A percentile compares a stretch with the other conserved stretches of the same genome.
phyloP scores from a whole-genome alignment of 441 rosid species.

The Eutrema salsugineum region DNA sequence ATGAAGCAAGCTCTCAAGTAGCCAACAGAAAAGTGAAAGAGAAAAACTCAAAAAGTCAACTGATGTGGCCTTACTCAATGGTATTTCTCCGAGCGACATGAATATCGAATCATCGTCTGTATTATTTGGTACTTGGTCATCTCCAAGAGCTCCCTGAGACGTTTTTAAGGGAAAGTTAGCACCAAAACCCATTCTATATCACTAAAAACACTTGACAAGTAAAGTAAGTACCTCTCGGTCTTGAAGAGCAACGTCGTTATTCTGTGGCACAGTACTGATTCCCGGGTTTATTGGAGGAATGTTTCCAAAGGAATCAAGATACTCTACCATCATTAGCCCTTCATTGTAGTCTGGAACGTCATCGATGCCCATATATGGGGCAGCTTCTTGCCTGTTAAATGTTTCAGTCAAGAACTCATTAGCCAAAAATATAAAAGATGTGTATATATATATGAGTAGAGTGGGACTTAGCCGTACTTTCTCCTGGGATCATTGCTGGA shows the following conservation, averaged over 20 bases:
- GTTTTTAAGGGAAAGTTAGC: background rate
- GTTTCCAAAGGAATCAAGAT: slow-evolving; percentile 51
- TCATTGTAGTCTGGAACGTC: slow-evolving; percentile 70
- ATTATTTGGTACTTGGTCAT: slow-evolving; percentile 30
- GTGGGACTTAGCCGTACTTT: slow-evolving; percentile 46
- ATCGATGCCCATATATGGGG: slow-evolving; percentile 44
- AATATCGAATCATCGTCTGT: slow-evolving; percentile 79
- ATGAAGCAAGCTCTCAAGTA: slow-evolving; percentile 16
- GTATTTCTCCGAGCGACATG: slow-evolving; percentile 97
- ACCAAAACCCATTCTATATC: background rate
- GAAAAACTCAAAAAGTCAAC: slow-evolving; percentile 25
- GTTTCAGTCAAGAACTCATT: slow-evolving; percentile 9
- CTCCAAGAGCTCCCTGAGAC: slow-evolving; percentile 73
- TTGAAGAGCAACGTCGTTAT: slow-evolving; percentile 50
- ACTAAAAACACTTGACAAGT: slow-evolving; percentile 7
- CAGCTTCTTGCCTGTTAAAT: slow-evolving; percentile 52
- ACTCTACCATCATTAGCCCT: slow-evolving; percentile 70
- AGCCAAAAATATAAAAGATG: background rate
- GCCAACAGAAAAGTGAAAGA: slow-evolving; percentile 7
- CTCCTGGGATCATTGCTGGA: slow-evolving; percentile 44
- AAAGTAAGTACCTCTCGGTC: slow-evolving; percentile 60
- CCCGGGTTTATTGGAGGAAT: slow-evolving; percentile 48
- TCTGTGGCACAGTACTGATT: slow-evolving; percentile 37
- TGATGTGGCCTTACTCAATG: slow-evolving; percentile 66
- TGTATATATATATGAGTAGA: background rate